These are phyloP conservation scores for Sporothrix brunneoviolacea DNA, from an alignment of 2,329 filamentous ascomycete species.

Conservation along the genomic window DNA sequence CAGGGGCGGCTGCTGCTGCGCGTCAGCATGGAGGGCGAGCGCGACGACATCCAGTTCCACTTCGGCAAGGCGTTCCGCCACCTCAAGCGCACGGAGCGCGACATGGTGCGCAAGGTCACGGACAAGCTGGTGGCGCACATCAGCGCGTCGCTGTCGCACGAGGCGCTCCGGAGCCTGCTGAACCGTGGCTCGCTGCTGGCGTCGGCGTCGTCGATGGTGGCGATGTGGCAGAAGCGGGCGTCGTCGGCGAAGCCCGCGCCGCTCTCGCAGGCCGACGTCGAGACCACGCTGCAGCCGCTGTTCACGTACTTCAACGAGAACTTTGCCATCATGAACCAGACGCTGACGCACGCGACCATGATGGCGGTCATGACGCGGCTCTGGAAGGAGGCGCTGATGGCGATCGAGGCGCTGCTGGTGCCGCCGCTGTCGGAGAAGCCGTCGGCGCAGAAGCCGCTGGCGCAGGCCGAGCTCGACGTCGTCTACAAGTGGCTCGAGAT, in stretches of 20 bases:
- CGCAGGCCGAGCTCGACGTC: slow-evolving; percentile 82
- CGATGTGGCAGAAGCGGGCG: slow-evolving; percentile 55
- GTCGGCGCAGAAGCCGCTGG: slow-evolving; percentile 75
- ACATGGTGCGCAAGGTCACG: slow-evolving; percentile 97
- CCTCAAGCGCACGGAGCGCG: slow-evolving; percentile 88
- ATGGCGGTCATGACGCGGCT: slow-evolving; percentile 94
- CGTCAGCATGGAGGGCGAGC: slow-evolving; percentile 97
- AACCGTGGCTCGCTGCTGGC: slow-evolving; percentile 45
- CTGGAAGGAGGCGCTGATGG: slow-evolving; percentile 95
- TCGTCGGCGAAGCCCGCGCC: slow-evolving; percentile 47
- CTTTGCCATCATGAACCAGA: slow-evolving; percentile 98
- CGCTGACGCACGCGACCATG: slow-evolving; percentile 92
- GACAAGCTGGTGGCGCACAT: slow-evolving; percentile 98
- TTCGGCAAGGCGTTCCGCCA: slow-evolving; percentile 96
- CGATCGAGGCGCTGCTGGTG: slow-evolving; percentile 82
- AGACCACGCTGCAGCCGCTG: slow-evolving; percentile 73
- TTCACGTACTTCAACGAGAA: slow-evolving; percentile 98
- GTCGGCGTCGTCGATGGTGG: slow-evolving; percentile 59
- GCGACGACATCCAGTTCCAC: slow-evolving; percentile 97
- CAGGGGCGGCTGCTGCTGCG: slow-evolving; percentile 83
- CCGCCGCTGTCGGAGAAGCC: slow-evolving; percentile 93
- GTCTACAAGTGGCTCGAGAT: slow-evolving; percentile 92
- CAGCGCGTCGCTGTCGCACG: slow-evolving; percentile 75
- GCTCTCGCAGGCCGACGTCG: slow-evolving; percentile 64
- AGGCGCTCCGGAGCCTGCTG: slow-evolving; percentile 69